These are phyloP conservation scores for Teratosphaeria epicoccoides DNA, from an alignment of 2,329 filamentous ascomycete species.

Conservation along the genomic window DNA sequence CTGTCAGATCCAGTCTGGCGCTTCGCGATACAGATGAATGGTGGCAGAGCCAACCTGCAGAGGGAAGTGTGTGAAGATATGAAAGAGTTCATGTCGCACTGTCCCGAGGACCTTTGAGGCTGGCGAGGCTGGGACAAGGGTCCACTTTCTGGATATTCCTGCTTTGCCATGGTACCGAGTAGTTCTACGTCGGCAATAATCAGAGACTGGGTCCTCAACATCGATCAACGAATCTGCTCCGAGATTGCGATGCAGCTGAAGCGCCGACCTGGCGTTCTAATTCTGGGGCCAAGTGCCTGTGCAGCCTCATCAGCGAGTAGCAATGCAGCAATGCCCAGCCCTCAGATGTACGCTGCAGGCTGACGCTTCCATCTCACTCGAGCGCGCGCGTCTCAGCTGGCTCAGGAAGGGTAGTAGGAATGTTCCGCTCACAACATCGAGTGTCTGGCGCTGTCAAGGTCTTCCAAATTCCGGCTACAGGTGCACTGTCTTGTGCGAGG, in stretches of 20 bases:
- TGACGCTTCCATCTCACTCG: not conserved
- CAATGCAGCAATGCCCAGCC: not conserved
- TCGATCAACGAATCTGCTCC: no score
- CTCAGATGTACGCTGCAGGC: not conserved
- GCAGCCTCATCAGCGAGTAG: not conserved
- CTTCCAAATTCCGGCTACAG: no score
- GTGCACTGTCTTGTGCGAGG: no score
- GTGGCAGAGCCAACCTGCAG: not conserved
- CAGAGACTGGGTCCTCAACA: no score
- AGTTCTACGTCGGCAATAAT: no score
- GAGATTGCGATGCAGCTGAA: conserved; percentile 1
- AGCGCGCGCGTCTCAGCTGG: not conserved
- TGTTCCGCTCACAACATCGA: not conserved
- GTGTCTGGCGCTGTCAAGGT: no score
- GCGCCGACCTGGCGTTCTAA: not conserved
- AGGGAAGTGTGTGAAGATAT: not conserved
- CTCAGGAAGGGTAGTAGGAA: not conserved
- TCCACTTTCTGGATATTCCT: no score
- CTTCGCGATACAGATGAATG: not conserved
- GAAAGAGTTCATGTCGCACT: not conserved
- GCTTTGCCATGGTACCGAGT: no score
- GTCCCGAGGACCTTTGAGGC: no score
- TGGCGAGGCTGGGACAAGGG: no score
- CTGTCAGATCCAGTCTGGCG: not conserved
- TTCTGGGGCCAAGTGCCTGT: not conserved